These are phyloP conservation scores for Cercospora citrullina DNA, from an alignment of 2,329 filamentous ascomycete genomes.

Conservation along the genomic window DNA sequence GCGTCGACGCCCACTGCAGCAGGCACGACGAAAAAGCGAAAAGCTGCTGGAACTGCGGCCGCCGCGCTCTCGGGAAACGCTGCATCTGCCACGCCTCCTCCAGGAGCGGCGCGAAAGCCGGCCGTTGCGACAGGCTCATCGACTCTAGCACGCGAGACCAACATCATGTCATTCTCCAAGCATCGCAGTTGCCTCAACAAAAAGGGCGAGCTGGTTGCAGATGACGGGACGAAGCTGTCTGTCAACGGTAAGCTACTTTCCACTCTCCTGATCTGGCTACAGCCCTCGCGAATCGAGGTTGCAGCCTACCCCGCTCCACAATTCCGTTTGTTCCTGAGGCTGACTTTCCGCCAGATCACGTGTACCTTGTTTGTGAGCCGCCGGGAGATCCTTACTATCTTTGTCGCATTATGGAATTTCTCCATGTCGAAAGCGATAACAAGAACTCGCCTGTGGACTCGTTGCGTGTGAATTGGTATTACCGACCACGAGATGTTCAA, in stretches of 20 bases:
- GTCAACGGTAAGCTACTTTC: constrained; percentile 71
- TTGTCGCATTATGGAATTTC: constrained; percentile 96
- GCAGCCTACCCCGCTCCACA: constrained; percentile 31
- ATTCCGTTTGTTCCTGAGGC: constrained; percentile 31
- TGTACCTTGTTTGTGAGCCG: constrained; percentile 95
- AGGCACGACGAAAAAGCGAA: constrained; percentile 74
- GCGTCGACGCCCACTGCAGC: constrained; percentile 60
- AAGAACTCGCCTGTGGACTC: constrained; percentile 73
- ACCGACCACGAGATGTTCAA: constrained; percentile 91
- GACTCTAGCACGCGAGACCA: constrained; percentile 63
- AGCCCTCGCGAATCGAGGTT: constrained; percentile 24
- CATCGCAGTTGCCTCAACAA: constrained; percentile 65
- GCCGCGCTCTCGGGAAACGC: constrained; percentile 29
- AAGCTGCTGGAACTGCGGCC: constrained; percentile 59
- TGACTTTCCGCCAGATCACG: constrained; percentile 63
- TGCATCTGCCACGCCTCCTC: constrained; percentile 28
- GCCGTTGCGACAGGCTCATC: constrained; percentile 43
- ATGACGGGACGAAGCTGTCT: constrained; percentile 81
- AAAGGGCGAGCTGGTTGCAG: constrained; percentile 77
- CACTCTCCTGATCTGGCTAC: constrained; percentile 18
- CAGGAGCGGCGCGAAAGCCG: constrained; percentile 32
- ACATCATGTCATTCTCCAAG: constrained; percentile 85
- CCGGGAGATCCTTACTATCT: constrained; percentile 98
- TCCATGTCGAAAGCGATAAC: constrained; percentile 74
- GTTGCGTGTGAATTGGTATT: constrained; percentile 96